Base-by-base conservation (phyloP, 2,329 filamentous ascomycete species). In the Pseudogymnoascus destructans region DNA sequence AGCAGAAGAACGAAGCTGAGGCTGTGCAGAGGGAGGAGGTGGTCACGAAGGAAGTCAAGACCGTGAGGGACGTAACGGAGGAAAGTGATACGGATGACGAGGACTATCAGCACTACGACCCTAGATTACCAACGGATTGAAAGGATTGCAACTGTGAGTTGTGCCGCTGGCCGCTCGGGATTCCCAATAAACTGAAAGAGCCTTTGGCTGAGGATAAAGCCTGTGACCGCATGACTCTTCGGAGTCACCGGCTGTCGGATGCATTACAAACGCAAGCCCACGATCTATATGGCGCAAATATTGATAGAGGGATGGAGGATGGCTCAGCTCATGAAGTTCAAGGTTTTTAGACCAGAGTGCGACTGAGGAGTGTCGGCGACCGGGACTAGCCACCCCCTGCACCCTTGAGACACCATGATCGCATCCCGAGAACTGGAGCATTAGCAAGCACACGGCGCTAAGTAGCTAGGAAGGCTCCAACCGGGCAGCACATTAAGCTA, bases 61-160 rank as follows among this genome's bases (percentile, higher is more conserved):
- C 62, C 19, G 65, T 64, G 19, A 57, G 62, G 27, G 64, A 61
- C 25, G 55, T 64, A 60, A 57, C 59, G 63, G 58, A 68, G 60
- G 80, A 84, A 67, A 84, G 80, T 62, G 82, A 85, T 63, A 83
- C 77, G 1, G 85, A 87, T 57, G 84, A 86, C 62, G 85, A 88
- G 64, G 84, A 79, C 1, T 87, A 89, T 67, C 80, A 86, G 62
- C 74, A 84, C 56, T 87, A 87, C 68, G 75, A 85, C 63, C 82
- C 82, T 1, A 72, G 76, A 33, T 72, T 73, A 57, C 82, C 82
- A 21, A 85, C 82, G 0, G 77, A 83, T 62, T 85, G 73, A 83
- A 46, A 58, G 15, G 52, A 56, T 56, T 42, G 10, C 19, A 42
- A 42, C 38, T 23, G 38, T 5, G 38, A 42, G 38, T 42, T 42